Evolutionary conservation across 2,329 filamentous ascomycete genomes (phyloP), one percentile per base, ranked within the genome.

Genomic region (Camillea tinctor): DNA sequence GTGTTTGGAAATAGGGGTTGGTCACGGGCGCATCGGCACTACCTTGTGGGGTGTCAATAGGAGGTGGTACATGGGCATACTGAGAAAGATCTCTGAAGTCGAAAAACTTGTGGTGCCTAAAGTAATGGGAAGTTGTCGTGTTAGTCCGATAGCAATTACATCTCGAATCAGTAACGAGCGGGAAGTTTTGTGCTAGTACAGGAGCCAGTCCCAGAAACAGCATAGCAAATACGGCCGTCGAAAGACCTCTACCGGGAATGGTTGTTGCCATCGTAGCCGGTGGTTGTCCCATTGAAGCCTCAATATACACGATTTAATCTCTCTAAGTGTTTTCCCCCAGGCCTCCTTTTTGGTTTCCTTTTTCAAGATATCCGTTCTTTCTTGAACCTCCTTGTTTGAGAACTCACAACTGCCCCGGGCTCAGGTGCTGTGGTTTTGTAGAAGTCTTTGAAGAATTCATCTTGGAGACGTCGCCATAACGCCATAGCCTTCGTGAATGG

Each of bases 81-180:
- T 77, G 66, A 1, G 71, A 58, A n/a, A 81, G 73, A 50, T 69
- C 71, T 51, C 80, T 73, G 64, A 82, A 84, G 68, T 84, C 81
- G 63, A 79, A 81, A 72, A 83, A 83, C 50, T 68, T 66, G 67
- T 80, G 81, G 22, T 73, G 69, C 11, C 73, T 68, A 68, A 80
- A 83, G 72, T 77, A 82, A 51, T 69, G 68, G 23, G 76, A 72
- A n/a, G 73, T 71, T 5, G 76, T 75, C 50, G 75, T 77, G 66
- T 83, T 81, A 61, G 77, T 80, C 50, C 78, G 69, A 66, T 76
- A 84, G 68, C 81, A 83, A 55, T 74, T 75, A 66, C 81, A 84
- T 58, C 60, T 65, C 6, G 67, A 60, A 50, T 69, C 67, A 4
- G 66, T 61, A 13, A 69, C 67, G 20, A 70, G 57, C 13, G 68